Evolutionary conservation across 371 early-diverging fungal genomes (phyloP), one percentile per base, ranked within the genome.

Genomic region (Chytridium lagenaria): DNA sequence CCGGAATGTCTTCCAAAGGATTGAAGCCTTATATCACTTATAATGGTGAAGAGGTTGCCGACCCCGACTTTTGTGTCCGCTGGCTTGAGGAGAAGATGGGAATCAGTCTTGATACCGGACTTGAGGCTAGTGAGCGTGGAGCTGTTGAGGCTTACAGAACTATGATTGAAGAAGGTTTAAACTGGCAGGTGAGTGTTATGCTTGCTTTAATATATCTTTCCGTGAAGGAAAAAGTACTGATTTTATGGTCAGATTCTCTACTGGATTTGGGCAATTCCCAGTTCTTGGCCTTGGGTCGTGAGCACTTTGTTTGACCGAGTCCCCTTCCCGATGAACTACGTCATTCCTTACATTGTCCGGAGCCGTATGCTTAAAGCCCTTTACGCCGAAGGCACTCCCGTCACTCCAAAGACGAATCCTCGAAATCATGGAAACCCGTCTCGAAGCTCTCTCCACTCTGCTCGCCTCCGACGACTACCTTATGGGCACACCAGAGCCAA

Each of bases 11-110:
- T 15, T 34, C 5, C 34, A 50, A 68, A 34, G 68, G 68, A 33
- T 12, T 26, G 23, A 68, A 39, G 30, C 68, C 68, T 22, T 68
- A 68, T 52, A 28, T 68, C 10, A 68, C 68, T 52, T 68, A 68
- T 52, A 52, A 52, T 34, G 52, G 34, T 2, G 50, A 39, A 15
- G 51, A 68, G 36, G 34, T 68, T 26, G 40, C 68, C 30, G 68
- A 68, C 34, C 12, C 68, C 23, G 34, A 68, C 50, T 50, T 68
- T 30, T 36, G 40, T 26, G 49, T 68, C 44, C 51, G 28, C 5
- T 68, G 68, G 68, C 16, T 68, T 3, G 30, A 28, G 44, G 26
- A 52, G 2, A 63, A 15, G 63, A 31, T 63, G 3, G 31, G 31
- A 30, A 23, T 63, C 36, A 19, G 10, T 36, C 23, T 63, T 3